Percentiles rank a stretch among this genome's conserved stretches.
Evolutionary conservation across 371 early-diverging fungal genomes (phyloP).

Genomic region (Mortierella sp.): DNA sequence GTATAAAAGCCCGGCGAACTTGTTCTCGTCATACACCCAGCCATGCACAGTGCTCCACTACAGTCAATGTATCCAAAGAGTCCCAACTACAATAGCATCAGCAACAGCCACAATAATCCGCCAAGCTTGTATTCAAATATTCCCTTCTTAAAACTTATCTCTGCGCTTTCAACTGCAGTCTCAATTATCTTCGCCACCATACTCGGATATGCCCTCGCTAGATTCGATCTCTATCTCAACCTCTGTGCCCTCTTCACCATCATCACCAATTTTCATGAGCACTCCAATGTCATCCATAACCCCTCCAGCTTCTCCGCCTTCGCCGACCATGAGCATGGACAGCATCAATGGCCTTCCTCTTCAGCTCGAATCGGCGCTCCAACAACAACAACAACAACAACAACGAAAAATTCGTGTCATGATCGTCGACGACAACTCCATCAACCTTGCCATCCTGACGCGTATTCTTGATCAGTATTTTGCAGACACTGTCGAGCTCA

Average conservation of each 20-base stretch:
- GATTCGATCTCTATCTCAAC: conserved; percentile 1
- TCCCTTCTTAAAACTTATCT: background rate
- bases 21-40: conserved; percentile 20
- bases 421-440: conserved; percentile 68
- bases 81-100: conserved; percentile 3
- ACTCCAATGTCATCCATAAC: conserved; percentile 23
- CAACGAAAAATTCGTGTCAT: conserved; percentile 42
- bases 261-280: conserved; percentile 11
- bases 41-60: conserved; percentile 30
- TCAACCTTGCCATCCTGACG: conserved; percentile 64
- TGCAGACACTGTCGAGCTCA: conserved; percentile 53
- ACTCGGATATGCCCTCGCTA: background rate
- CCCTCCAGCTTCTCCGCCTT: conserved; percentile 43
- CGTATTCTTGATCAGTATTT: conserved; percentile 61
- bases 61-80: conserved; percentile 21
- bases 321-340: conserved; percentile 40
- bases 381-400: background rate
- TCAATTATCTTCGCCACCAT: conserved; percentile 6
- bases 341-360: conserved; percentile 26
- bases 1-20: conserved; percentile 8
- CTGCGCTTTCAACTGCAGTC: background rate
- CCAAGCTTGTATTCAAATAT: conserved; percentile 1
- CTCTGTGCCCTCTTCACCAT: conserved; percentile 2
- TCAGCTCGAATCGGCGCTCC: conserved; percentile 4
- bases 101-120: background rate